Base-by-base conservation (phyloP, 352 stramenopile species). In the Phytophthora citricola region DNA sequence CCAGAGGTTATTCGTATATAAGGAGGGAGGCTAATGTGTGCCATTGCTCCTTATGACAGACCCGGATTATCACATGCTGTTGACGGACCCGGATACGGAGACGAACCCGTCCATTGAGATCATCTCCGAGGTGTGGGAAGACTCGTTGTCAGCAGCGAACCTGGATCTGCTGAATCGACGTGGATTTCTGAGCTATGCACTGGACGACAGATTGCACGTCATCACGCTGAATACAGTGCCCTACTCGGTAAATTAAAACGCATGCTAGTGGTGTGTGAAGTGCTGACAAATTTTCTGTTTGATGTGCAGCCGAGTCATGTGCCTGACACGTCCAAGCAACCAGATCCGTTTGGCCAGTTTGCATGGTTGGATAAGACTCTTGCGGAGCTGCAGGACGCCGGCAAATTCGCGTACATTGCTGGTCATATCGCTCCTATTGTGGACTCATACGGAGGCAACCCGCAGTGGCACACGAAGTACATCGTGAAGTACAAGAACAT, bases 341-440 rank as follows among this genome's bases (percentile, higher is more conserved):
- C 78, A 32, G 94, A 98, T 69, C 94, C 94, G 6, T 97, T 97
- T 24, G 78, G 75, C 17, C 94, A 98, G 65, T 98, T 98, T 63
- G 68, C 54, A 15, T 98, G 94, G 94, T 75, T 98, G 31, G 81
- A 94, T 38, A 68, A 75, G 43, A 92, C 85, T 40, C 69, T 98
- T 20, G 52, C 66, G 5, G 49, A 78, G 10, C 71, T 94, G 11
- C 73, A 80, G 15, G 26, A 69, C 14, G 66, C 66, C 12, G 72
- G 76, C 14, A 85, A 89, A 46, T 80, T 87, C 38, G 92, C 90
- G 14, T 97, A 94, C 58, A 90, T 98, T 62, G 78, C 90, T 49
- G 93, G 93, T 3, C 94, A 98, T 67, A 97, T 98, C 70, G 78
- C 92, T 22, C 94, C 94, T 6, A 85, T 96, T 43, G 82, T 98